Evolutionary conservation across 345 rosid species (phyloP), one percentile per base, ranked within the genome.

Genomic region (Pistacia vera): DNA sequence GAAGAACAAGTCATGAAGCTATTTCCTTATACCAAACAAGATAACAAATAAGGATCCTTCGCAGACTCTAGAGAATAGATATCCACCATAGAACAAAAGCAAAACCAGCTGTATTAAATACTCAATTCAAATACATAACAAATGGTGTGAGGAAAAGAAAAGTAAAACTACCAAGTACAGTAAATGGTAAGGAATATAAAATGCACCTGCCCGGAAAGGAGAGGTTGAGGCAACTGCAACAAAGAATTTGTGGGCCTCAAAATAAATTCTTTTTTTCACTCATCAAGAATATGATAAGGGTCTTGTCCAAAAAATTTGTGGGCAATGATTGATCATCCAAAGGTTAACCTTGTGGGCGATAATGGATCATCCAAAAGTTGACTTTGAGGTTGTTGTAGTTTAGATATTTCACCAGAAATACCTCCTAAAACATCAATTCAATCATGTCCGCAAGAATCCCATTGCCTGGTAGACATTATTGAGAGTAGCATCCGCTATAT

Each of bases 381-480:
- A 62, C 41, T 28, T 68, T 65, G 55, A 65, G 65, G 80, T 36
- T 51, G 78, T 56, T 17, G 67, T 48, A 36, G 56, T 17, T 36
- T 18, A 73, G 77, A 71, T 69, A 68, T 46, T 64, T 85, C 35
- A 22, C 62, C 48, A 63, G 44, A 69, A 73, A 61, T 16, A 60
- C 16, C 25, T 41, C 44, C 44, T 12, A 16, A 36, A 74, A 71
- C 63, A 74, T 77, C 16, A 60, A 79, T 16, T 76, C 38, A 22
- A 71, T 84, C 80, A 86, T 78, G 83, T 86, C 73, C 72, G 84
- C 77, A 85, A 78, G 77, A 91, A 90, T 76, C 98, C 95, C 97
- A 92, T 94, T 28, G 97, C 97, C 73, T 92, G 97, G 76, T 80
- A 76, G 68, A 92, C 81, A 75, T 92, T 86, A 66, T 67, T 81